These are phyloP conservation scores for Laburnicola sp. DNA, from an alignment of 2,329 filamentous ascomycete species.

Conservation along the genomic window DNA sequence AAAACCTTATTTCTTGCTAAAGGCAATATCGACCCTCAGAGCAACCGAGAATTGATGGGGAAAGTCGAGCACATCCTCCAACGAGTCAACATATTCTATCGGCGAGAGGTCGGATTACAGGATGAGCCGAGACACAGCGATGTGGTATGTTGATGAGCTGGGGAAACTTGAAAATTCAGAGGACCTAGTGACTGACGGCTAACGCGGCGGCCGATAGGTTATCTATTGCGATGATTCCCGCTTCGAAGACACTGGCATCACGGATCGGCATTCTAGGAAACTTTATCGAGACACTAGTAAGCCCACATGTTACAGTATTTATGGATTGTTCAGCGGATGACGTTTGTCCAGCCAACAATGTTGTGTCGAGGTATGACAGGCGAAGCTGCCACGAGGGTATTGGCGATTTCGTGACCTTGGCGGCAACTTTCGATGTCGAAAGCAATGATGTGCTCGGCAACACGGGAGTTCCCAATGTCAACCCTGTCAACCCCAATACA, in stretches of 20 bases:
- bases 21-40: neutral
- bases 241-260: neutral
- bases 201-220: too few relatives aligned
- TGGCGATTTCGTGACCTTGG: conserved; percentile 4
- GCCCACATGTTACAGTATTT: too few relatives aligned
- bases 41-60: neutral
- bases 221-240: conserved; percentile 14
- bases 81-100: neutral
- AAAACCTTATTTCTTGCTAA: conserved; percentile 10
- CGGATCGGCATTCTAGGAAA: conserved; percentile 1
- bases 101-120: neutral
- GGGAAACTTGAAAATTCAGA: too few relatives aligned
- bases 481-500: too few relatives aligned
- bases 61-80: neutral
- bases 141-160: too few relatives aligned
- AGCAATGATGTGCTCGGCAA: too few relatives aligned
- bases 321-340: too few relatives aligned
- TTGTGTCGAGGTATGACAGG: neutral
- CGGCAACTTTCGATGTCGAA: conserved; percentile 3
- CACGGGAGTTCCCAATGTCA: too few relatives aligned
- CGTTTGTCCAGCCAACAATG: too few relatives aligned
- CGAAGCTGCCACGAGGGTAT: neutral
- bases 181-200: too few relatives aligned
- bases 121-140: too few relatives aligned
- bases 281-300: neutral